Evolutionary conservation across 345 rosid genomes (phyloP).

Genomic region (Populus pruinosa): DNA sequence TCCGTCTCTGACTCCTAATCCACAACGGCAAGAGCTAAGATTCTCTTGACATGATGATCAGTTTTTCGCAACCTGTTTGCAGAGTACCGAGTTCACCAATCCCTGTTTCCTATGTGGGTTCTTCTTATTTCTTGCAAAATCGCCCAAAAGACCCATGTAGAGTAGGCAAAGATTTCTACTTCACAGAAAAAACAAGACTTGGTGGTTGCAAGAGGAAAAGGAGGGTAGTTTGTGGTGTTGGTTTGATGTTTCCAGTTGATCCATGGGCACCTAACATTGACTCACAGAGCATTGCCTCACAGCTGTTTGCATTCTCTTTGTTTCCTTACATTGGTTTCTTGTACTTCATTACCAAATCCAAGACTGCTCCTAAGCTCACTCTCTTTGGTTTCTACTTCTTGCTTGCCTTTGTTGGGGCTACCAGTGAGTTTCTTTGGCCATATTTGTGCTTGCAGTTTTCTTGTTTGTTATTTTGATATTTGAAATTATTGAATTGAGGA

Average conservation of each 20-base stretch:
- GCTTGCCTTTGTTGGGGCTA: constrained; percentile 85
- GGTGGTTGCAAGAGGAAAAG: constrained; percentile 21
- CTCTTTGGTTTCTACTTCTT: constrained; percentile 93
- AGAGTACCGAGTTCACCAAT: constrained; percentile 11
- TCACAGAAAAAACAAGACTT: constrained; percentile 10
- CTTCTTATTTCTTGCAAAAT: constrained; percentile 19
- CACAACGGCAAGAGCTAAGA: background rate
- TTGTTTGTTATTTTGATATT: background rate
- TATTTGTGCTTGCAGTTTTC: background rate
- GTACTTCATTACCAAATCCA: constrained; percentile 85
- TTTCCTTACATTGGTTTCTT: constrained; percentile 86
- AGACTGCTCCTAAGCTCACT: constrained; percentile 75
- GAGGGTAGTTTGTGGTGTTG: constrained; percentile 36
- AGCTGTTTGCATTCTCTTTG: constrained; percentile 73
- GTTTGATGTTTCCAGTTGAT: constrained; percentile 63
- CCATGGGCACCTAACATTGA: constrained; percentile 85
- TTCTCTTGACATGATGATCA: constrained; percentile 9
- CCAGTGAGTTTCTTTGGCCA: constrained; percentile 50
- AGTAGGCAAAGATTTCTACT: constrained; percentile 13
- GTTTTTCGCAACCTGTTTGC: constrained; percentile 18
- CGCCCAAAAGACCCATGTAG: constrained; percentile 10
- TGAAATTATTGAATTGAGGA: background rate
- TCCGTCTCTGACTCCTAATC: background rate
- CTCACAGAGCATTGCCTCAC: constrained; percentile 76
- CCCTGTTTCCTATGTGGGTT: constrained; percentile 12